Evolutionary conservation across 768 basidiomycete species (phyloP), one percentile per base, ranked within the genome.

Genomic region (Strobilomyces dryophilus): DNA sequence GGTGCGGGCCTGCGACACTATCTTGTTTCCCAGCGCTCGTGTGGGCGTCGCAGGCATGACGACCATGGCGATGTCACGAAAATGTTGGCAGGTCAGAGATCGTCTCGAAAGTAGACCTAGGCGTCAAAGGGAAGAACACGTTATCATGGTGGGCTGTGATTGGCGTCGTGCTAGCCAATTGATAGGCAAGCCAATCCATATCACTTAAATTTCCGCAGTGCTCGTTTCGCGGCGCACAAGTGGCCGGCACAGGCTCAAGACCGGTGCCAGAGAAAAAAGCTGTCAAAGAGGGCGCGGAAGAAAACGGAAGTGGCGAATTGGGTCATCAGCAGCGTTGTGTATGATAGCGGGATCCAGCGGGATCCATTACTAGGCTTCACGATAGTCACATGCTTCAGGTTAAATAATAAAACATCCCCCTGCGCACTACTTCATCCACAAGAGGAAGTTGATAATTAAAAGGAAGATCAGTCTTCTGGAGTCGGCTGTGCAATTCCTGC

Each of bases 11-110:
- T 26, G 5, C 17, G 9, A 36, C 17, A 34, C 3, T 17, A 4
- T 4, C 5, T 24, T 3, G 17, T 8, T 24, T n/a, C 26, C 26
- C 12, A 32, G n/a, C 24, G 20, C n/a, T 32, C 27, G 26, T 51
- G 10, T 20, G n/a, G 8, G 15, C 11, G n/a, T 12, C 39, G 32
- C 52, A 82, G 79, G 2, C 71, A 74, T 51, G 76, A 76, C 11
- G 71, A 78, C 57, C 61, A 74, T 3, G 64, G 66, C 21, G 65
- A 71, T 10, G 66, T 70, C 15, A 61, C 73, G 8, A 76, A 76
- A 0, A 36, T 36, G 7, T 34, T 34, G 46, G 32, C 59, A 55
- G 49, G 14, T 14, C 49, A 36, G 35, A 36, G 35, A 17, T 36
- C 15, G 14, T 15, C 17, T 15, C 35, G 35, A 17, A 36, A 36